Base-by-base conservation (phyloP, 2,329 filamentous ascomycete genomes). In the Torrubiellomyces zombiae region DNA sequence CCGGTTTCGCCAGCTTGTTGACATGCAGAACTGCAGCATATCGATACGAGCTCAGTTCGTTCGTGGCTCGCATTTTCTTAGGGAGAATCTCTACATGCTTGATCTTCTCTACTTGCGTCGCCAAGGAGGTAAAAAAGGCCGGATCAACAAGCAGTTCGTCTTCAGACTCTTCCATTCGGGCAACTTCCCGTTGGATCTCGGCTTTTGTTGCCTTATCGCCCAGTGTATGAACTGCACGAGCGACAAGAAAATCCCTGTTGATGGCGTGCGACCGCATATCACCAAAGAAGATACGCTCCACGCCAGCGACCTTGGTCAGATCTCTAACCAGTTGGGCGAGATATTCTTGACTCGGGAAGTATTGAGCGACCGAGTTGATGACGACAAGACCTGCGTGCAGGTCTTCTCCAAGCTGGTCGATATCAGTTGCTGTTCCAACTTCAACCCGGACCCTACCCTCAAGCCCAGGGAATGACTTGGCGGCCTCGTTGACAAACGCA, bases 311-410 rank as follows among this genome's bases (percentile, higher is more conserved):
- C 13, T 22, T 22, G 2, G 33, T 12, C 2, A 43, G n/a, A 9
- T 29, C 28, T 2, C 37, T 12, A 0, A 42, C 20, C 1, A 39
- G 28, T 4, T 30, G 24, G 0, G 25, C 12, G 1, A 45, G n/a
- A n/a, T 45, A 45, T 1, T 38, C 34, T 10, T 28, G 32, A 7
- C 25, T 39, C 6, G 42, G 42, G 17, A 45, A 45, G 16, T 45
- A 44, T 11, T 45, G 42, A 0, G 29, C 34, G 1, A 44, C 43
- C 0, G 43, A 45, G 23, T 45, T 45, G 16, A 46, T 7, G 4
- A 47, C 24, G 5, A 40, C 37, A 1, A 42, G 20, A 1, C 35
- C 26, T 0, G 39, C 30, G 0, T 26, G 23, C 3, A 27, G 12
- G n/a, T n/a, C n/a, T n/a, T n/a, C n/a, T 3, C 6, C 7, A 0